These are phyloP conservation scores for Auriscalpium vulgare DNA, from an alignment of 768 basidiomycete genomes.

Conservation along the genomic window DNA sequence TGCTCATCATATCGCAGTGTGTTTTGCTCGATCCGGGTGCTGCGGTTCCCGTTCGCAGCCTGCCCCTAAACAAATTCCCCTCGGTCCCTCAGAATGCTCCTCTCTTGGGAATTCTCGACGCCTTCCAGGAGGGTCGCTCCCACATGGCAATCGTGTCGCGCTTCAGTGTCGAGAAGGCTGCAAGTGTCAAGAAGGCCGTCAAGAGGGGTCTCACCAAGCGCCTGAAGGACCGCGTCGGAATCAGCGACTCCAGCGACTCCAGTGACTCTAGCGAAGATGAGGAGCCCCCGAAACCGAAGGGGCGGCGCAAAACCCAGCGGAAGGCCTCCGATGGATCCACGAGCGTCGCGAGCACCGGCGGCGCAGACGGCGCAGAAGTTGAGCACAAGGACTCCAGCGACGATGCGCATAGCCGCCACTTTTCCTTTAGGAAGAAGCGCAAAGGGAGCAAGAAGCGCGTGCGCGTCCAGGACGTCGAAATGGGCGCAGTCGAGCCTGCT, in stretches of 20 bases:
- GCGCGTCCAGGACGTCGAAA: slow-evolving; percentile 20
- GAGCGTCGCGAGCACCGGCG: slow-evolving; percentile 11
- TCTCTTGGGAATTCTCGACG: slow-evolving; percentile 76
- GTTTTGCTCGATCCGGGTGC: slow-evolving; percentile 36
- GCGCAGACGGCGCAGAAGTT: slow-evolving; percentile 18
- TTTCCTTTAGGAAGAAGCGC: slow-evolving; percentile 17
- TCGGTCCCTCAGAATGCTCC: slow-evolving; percentile 84
- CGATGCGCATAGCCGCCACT: slow-evolving; percentile 6
- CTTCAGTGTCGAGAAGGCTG: slow-evolving; percentile 36
- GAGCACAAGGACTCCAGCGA: slow-evolving; percentile 17
- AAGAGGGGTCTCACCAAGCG: slow-evolving; percentile 76
- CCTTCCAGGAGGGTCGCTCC: slow-evolving; percentile 83
- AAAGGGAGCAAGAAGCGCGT: slow-evolving; percentile 14
- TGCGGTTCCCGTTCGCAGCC: slow-evolving; percentile 71
- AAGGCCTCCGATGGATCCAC: background rate
- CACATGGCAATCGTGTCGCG: slow-evolving; percentile 81
- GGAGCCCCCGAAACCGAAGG: slow-evolving; percentile 12
- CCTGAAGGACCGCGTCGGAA: slow-evolving; percentile 65
- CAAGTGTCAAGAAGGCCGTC: slow-evolving; percentile 78
- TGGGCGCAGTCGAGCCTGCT: slow-evolving; percentile 16
- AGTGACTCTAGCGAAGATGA: slow-evolving; percentile 40
- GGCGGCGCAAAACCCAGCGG: background rate
- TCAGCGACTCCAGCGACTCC: slow-evolving; percentile 30
- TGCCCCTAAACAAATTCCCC: slow-evolving; percentile 81
- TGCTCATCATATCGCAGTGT: slow-evolving; percentile 13